phyloP scores from a whole-genome alignment of 2,329 filamentous ascomycete species.

The Apiospora aurea region DNA sequence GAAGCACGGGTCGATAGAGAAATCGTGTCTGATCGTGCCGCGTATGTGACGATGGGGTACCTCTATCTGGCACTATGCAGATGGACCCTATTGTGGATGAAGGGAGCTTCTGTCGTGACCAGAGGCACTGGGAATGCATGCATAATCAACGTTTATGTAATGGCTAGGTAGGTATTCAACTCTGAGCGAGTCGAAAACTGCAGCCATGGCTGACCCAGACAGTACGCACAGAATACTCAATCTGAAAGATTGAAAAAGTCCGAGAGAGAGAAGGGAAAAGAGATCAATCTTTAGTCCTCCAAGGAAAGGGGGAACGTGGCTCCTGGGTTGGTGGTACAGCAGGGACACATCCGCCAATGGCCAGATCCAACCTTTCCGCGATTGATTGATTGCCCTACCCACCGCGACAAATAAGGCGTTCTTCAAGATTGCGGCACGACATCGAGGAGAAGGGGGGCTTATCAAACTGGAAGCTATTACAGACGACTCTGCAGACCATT shows the following conservation, averaged over 20 bases:
- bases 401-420: neutral
- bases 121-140: neutral
- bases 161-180: neutral
- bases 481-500: neutral
- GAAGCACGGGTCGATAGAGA: neutral
- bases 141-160: neutral
- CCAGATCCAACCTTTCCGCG: neutral
- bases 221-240: neutral
- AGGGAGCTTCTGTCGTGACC: neutral
- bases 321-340: neutral
- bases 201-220: neutral
- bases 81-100: neutral
- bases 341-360: neutral
- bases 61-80: neutral
- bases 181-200: neutral
- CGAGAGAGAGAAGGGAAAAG: neutral
- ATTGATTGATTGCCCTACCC: neutral
- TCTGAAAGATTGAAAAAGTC: neutral
- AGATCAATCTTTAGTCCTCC: neutral
- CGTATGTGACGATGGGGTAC: neutral
- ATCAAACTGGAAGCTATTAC: neutral
- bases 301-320: neutral
- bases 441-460: neutral
- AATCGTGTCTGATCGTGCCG: neutral
- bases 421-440: neutral